These are phyloP conservation scores for Pyrus bretschneideri DNA, from an alignment of 306 rosid species.

Conservation along the genomic window DNA sequence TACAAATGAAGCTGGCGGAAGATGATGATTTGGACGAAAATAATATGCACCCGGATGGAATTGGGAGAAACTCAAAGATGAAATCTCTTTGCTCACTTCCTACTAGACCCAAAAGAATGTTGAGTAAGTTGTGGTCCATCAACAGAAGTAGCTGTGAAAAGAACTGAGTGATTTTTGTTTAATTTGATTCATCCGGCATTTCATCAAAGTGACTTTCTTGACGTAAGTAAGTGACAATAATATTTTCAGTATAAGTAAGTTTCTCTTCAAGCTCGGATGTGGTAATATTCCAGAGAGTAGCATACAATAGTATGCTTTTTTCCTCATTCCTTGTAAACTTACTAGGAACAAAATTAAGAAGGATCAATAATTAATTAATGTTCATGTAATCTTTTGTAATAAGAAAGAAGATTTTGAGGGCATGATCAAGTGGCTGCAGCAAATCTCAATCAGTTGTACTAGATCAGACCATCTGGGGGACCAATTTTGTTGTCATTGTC, in stretches of 20 bases:
- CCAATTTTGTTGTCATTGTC: conserved; percentile 49
- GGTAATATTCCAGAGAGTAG: conserved; percentile 24
- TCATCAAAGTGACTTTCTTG: background rate
- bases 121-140: conserved; percentile 81
- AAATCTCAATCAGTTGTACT: conserved; percentile 43
- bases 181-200: background rate
- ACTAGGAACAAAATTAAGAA: conserved; percentile 50
- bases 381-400: conserved; percentile 60
- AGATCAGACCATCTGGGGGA: conserved; percentile 50
- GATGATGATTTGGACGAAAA: conserved; percentile 64
- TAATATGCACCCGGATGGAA: conserved; percentile 38
- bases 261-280: conserved; percentile 10
- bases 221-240: too few relatives aligned
- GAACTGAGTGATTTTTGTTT: conserved; percentile 52
- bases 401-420: conserved; percentile 47
- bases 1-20: conserved; percentile 90
- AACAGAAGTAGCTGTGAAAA: conserved; percentile 64
- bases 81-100: conserved; percentile 69
- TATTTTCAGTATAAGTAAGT: background rate
- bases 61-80: conserved; percentile 50
- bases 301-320: conserved; percentile 33
- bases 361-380: conserved; percentile 56
- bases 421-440: conserved; percentile 2
- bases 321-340: conserved; percentile 40
- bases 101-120: conserved; percentile 72